Conservation (phyloP, 331 rosid genomes). For the Arachis monticola region DNA sequence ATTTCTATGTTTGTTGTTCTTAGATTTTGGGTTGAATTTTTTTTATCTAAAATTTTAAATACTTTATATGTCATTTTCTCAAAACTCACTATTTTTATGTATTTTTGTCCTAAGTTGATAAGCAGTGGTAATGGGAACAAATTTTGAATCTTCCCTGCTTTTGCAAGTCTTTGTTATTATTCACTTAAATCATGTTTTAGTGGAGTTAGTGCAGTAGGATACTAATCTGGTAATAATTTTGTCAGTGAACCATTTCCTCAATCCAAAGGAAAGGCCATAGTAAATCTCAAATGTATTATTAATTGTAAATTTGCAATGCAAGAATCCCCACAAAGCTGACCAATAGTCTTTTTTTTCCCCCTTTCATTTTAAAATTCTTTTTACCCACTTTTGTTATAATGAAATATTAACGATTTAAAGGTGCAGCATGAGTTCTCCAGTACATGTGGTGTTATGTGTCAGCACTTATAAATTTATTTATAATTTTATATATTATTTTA, state of each 20-base stretch:
- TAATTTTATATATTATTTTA: too few species aligned
- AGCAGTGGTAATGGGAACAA: too few species aligned
- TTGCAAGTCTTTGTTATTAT: constrained; percentile 7
- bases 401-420: not conserved
- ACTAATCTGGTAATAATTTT: not conserved
- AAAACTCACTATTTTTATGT: too few species aligned
- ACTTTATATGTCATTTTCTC: too few species aligned
- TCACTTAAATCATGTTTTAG: constrained; percentile 15
- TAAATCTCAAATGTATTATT: not conserved
- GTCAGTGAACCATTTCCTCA: not conserved
- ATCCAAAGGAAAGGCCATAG: not conserved
- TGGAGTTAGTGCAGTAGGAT: constrained; percentile 6
- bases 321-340: not conserved
- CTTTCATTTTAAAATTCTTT: too few species aligned
- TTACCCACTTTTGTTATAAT: not conserved
- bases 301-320: not conserved
- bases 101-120: too few species aligned
- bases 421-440: not conserved
- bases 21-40: too few species aligned
- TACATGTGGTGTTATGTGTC: constrained; percentile 38
- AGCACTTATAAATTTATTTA: constrained; percentile 15
- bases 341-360: too few species aligned
- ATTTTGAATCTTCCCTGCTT: constrained; percentile 5
- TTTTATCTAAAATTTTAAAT: too few species aligned
- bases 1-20: too few species aligned